Base-by-base conservation (phyloP, 495 filamentous ascomycete genomes). In the Neurospora sp. region DNA sequence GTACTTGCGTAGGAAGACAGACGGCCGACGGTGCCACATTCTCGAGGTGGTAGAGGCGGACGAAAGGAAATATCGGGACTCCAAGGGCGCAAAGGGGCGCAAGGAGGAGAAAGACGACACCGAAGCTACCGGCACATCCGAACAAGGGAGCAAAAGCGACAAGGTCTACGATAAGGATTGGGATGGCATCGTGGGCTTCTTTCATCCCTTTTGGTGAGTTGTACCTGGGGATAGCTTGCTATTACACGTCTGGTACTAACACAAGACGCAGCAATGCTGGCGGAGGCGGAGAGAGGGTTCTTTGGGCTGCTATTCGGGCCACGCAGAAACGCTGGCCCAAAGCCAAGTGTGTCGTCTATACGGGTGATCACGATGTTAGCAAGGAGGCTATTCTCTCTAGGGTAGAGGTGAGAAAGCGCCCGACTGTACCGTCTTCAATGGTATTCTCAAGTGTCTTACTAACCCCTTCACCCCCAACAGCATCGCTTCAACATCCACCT, bases 231-330 rank as follows among this genome's bases (percentile, higher is more conserved):
- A n/a, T n/a, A n/a, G n/a, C n/a, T n/a, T n/a, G n/a, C n/a, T n/a
- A n/a, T n/a, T n/a, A n/a, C n/a, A n/a, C 27, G 27, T 66, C 5
- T 4, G 7, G 31, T 35, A 37, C 73, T 75, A 27, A 74, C 66
- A 14, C 61, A 70, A 72, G 35, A 48, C 7, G 14, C 14, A 94
- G 93, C 81, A 98, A 98, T 83, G 96, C 96, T 48, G 96, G 95
- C 38, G 96, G 96, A 40, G 96, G 96, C 48, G 96, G 96, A 73
- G 96, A 99, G 83, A 88, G 96, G 80, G 96, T 99, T 39, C 88
- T 99, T 53, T 99, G 96, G 94, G 95, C 94, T 74, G 96, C 96
- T 11, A 91, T 99, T 71, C 90, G 91, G 75, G 93, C 96, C 39
- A 97, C 93, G 6, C 96, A 98, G 82, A 88, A 89, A 73, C 89